Evolutionary conservation across 2,329 filamentous ascomycete genomes (phyloP).

Genomic region (Sarocladium brachiariae): DNA sequence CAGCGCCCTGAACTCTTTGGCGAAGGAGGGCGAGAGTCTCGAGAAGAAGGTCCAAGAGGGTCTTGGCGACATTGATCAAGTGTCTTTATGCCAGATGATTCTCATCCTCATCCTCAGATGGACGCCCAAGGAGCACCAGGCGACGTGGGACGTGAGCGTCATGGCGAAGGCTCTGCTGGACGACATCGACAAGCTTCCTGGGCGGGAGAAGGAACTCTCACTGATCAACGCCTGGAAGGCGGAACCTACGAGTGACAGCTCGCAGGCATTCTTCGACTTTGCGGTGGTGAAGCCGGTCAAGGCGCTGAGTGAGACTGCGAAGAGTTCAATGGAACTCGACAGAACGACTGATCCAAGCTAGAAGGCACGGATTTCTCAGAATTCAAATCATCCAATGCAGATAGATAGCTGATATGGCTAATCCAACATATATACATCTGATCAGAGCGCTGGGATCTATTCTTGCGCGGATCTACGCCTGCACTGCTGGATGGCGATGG

Average conservation of each 20-base stretch:
- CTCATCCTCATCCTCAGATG: slow-evolving; percentile 40
- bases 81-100: slow-evolving; percentile 46
- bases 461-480: too few species aligned
- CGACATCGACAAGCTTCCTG: slow-evolving; percentile 40
- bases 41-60: slow-evolving; percentile 20
- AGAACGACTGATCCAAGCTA: slow-evolving; percentile 2
- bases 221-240: slow-evolving; percentile 38
- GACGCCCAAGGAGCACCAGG: slow-evolving; percentile 33
- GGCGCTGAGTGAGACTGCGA: slow-evolving; percentile 38
- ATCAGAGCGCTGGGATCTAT: too few species aligned
- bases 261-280: slow-evolving; percentile 40
- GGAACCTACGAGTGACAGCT: slow-evolving; percentile 31
- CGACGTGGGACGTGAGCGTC: slow-evolving; percentile 33
- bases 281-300: slow-evolving; percentile 42
- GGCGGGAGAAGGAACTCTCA: slow-evolving; percentile 36
- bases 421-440: neutral
- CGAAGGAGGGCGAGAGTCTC: slow-evolving; percentile 16
- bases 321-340: slow-evolving; percentile 15
- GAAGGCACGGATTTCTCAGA: too few species aligned
- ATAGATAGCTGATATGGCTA: neutral
- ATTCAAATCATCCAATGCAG: too few species aligned
- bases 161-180: slow-evolving; percentile 39
- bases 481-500: too few species aligned
- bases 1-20: neutral
- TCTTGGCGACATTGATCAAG: slow-evolving; percentile 41